Evolutionary conservation across 2,329 filamentous ascomycete genomes (phyloP), one percentile per base, ranked within the genome.

Genomic region (Cladosporium cucumerinum): DNA sequence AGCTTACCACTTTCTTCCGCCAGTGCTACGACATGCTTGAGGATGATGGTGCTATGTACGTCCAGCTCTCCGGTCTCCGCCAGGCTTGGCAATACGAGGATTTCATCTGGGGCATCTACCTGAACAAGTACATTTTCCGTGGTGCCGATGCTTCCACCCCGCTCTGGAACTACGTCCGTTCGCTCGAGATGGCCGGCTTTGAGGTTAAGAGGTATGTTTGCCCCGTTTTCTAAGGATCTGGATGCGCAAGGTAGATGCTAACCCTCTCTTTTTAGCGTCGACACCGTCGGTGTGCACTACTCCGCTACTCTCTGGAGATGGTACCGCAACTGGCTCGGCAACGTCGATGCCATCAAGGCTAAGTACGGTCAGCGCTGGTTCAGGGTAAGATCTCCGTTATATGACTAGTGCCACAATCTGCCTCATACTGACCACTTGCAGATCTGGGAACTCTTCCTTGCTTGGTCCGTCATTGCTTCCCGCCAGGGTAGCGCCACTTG

Each of bases 81-180:
- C 96, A 96, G 83, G 84, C 86, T 69, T 98, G 95, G 95, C 95
- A 98, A 80, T 98, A 97, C 76, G 93, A 98, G 84, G 94, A 98
- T 81, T 86, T 97, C 60, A 91, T 94, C 78, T 98, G 95, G 95
- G 95, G 95, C 77, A 86, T 98, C 55, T 98, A 97, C 86, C 96
- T 98, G 93, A 98, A 98, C 89, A 65, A 65, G 57, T 97, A 98
- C 80, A 85, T 98, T 78, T 98, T 98, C 86, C 95, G 93, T 36
- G 95, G 95, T 77, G 95, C 95, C 60, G 95, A 98, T 77, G 95
- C 95, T 61, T 96, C 92, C 51, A 96, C 93, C 65, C 95, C 95
- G 60, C 87, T 99, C 57, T 92, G 92, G 71, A 95, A 89, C 80
- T 92, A 95, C 73, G 84, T 96, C 72, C 87, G 92, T 78, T 88